Base-by-base conservation (phyloP, 2,329 filamentous ascomycete genomes). In the Laburnicola sp. region DNA sequence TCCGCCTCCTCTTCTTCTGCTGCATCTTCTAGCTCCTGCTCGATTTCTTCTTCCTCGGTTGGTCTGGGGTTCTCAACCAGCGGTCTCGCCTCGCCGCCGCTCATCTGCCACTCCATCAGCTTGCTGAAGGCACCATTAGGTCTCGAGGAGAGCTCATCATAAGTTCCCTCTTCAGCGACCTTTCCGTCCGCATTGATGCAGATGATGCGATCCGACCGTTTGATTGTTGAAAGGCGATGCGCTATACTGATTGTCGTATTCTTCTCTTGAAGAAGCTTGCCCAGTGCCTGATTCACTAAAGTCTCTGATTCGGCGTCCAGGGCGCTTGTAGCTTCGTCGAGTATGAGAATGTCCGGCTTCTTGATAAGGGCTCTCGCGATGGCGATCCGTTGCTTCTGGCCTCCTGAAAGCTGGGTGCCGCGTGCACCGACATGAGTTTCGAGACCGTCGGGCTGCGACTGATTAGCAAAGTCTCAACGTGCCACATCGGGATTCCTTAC, bases 41-140 rank as follows among this genome's bases (percentile, higher is more conserved):
- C 73, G 63, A 82, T 80, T 50, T 81, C 74, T 54, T 83, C 80
- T 35, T 78, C 73, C 65, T 79, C 76, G 5, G 71, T 79, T 6
- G 71, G 70, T 27, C 60, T 60, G 3, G 72, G 73, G n/a, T 61
- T 71, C 45, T 51, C 58, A 43, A 60, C 53, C 39, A 60, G 60
- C 1, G 58, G 39, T 16, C 63, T 62, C 6, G 57, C 56, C 30
- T 96, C 91, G 6, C 88, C 88, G 9, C 92, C 93, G 63, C 83
- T 94, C 84, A 97, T 89, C 76, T 99, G 94, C 92, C 92, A 97
- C 74, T 97, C 93, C 94, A 99, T 99, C 46, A 99, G 79, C 75
- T 88, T 94, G 63, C 86, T 93, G 69, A 99, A 99, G 2, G 92
- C 91, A 45, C 93, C 95, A 7, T 87, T 78, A 11, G 83, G 82